Evolutionary conservation across 2,329 filamentous ascomycete species (phyloP).

Genomic region (Clonostachys chloroleuca): DNA sequence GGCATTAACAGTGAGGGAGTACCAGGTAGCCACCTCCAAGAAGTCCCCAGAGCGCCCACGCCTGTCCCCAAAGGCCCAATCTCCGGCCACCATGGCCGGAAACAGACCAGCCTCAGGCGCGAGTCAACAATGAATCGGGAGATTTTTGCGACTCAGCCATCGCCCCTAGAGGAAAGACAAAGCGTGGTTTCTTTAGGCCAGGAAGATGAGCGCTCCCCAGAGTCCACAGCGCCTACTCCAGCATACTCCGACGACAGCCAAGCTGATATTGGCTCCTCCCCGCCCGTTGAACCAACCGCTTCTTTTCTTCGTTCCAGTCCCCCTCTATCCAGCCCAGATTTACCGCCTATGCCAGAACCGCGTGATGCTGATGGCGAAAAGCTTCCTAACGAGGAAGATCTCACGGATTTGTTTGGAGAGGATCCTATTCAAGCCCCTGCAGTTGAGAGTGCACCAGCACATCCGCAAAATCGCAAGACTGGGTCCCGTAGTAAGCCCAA

Average conservation of each 20-base stretch:
- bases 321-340: slow-evolving; percentile 74
- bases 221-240: slow-evolving; percentile 43
- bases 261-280: slow-evolving; percentile 83
- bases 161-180: slow-evolving; percentile 28
- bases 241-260: slow-evolving; percentile 63
- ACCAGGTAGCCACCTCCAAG: slow-evolving; percentile 54
- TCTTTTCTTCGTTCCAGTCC: slow-evolving; percentile 54
- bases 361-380: slow-evolving; percentile 12
- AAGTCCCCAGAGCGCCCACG: slow-evolving; percentile 72
- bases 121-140: slow-evolving; percentile 56
- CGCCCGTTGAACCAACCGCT: slow-evolving; percentile 67
- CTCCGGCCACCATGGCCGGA: slow-evolving; percentile 2
- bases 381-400: slow-evolving; percentile 71
- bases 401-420: slow-evolving; percentile 66
- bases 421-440: slow-evolving; percentile 24
- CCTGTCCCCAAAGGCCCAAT: slow-evolving; percentile 55
- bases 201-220: slow-evolving; percentile 50
- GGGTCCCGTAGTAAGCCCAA: slow-evolving; percentile 10
- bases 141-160: slow-evolving; percentile 39
- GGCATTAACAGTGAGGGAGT: slow-evolving; percentile 40
- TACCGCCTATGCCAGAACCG: slow-evolving; percentile 55
- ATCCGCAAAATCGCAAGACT: background rate
- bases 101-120: slow-evolving; percentile 38
- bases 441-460: background rate
- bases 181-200: slow-evolving; percentile 36